phyloP scores from a whole-genome alignment of 257 asterid genomes.

The Plantago major region DNA sequence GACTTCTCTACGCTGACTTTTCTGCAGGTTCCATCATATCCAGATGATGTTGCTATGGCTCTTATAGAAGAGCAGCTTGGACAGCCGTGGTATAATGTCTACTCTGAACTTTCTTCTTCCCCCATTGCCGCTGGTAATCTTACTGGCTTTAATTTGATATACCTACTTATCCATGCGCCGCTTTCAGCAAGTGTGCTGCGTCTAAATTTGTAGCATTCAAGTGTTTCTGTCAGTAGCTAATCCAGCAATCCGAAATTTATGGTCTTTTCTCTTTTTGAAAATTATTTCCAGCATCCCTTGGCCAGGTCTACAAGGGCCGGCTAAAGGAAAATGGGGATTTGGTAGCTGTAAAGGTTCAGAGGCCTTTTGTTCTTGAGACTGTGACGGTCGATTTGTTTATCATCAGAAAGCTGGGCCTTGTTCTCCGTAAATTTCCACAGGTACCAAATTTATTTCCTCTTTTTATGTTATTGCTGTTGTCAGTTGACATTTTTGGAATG shows the following conservation, averaged over 20 bases:
- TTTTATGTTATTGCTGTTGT: conserved; percentile 17
- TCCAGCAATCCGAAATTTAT: conserved; percentile 20
- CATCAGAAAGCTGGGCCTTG: conserved; percentile 80
- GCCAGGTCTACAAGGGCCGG: conserved; percentile 98
- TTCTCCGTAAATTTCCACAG: conserved; percentile 95
- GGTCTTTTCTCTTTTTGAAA: conserved; percentile 21
- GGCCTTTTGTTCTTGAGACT: conserved; percentile 99
- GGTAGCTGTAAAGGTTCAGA: conserved; percentile 98
- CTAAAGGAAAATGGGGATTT: conserved; percentile 89
- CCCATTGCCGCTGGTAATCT: conserved; percentile 98
- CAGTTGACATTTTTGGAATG: conserved; percentile 4
- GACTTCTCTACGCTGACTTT: neutral
- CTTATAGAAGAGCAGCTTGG: conserved; percentile 97
- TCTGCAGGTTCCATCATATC: conserved; percentile 92
- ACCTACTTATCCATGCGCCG: neutral
- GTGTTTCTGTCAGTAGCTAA: conserved; percentile 3
- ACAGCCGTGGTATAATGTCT: conserved; percentile 77
- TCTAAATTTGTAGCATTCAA: conserved; percentile 4
- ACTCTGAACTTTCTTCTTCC: conserved; percentile 92
- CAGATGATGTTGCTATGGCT: conserved; percentile 98
- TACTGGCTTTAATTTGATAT: conserved; percentile 19
- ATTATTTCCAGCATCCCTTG: conserved; percentile 83
- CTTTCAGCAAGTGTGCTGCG: neutral
- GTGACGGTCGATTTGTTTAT: conserved; percentile 86
- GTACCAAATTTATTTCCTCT: conserved; percentile 31